Evolutionary conservation across 23 red algal genomes (phyloP), one percentile per base, ranked within the genome.

Genomic region (Chondrus crispus): DNA sequence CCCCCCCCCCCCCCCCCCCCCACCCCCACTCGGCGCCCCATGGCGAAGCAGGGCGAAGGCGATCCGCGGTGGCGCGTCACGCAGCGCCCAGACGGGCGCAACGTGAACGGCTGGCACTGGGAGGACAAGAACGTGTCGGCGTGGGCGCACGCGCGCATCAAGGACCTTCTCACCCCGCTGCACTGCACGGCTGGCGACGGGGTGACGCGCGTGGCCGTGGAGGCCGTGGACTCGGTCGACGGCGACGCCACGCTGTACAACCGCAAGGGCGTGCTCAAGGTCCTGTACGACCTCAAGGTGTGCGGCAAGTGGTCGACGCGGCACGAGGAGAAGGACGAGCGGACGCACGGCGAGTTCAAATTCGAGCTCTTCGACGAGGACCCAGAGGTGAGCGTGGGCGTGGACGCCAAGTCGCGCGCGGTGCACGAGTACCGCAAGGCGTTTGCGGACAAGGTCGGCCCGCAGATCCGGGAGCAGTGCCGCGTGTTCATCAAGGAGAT

Each of bases 81-180:
- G 36, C 81, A 98, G n/a, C 81, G 96, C 24, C 33, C 80, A 16
- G 96, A 98, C 45, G 96, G 96, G 37, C 75, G 80, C 28, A 98
- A 98, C 46, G 91, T 98, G 3, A 98, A 98, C 53, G 74, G 79
- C 29, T 98, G 96, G 96, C 96, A 98, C 68, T 98, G 96, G 96
- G 96, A 95, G 73, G 89, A 92, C 45, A 84, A 85, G 64, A 87
- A 98, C 42, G 93, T 98, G 66, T 80, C 49, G 18, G 29, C 35
- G 16, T 98, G 96, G 96, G 90, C 96, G 35, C 55, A 74, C 40
- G 44, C 45, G 29, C 74, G 96, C 30, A 62, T 98, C 70, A 82
- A 80, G 63, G 72, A 82, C 42, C 57, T 98, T 40, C n/a, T 89
- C 30, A 40, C 58, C 24, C 19, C 29, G 24, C 49, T 36, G 10